phyloP scores from a whole-genome alignment of 2,329 filamentous ascomycete genomes.

The Pseudogymnoascus sp. region DNA sequence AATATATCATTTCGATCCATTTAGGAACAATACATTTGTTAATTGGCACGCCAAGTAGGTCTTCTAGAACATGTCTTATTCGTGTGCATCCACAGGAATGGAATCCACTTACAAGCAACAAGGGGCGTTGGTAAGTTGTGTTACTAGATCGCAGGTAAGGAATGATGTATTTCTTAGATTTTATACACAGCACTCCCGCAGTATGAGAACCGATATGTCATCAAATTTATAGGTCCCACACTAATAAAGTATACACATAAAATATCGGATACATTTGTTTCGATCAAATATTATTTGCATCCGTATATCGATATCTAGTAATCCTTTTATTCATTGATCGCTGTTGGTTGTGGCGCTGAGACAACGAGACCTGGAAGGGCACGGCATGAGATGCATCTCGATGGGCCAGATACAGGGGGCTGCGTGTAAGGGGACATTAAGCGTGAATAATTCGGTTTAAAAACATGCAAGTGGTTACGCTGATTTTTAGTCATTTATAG shows the following conservation, averaged over 20 bases:
- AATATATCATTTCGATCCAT: too few species aligned
- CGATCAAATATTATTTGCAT: not conserved
- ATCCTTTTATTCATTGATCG: not conserved
- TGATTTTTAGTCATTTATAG: too few species aligned
- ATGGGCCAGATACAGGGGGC: not conserved
- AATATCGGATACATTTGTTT: not conserved
- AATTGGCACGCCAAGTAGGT: not conserved
- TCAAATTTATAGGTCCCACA: too few species aligned
- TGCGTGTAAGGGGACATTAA: not conserved
- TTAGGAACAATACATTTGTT: not conserved
- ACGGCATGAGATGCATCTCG: not conserved
- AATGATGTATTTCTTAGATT: too few species aligned
- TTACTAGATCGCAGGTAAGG: too few species aligned
- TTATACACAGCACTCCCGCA: too few species aligned
- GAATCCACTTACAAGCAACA: too few species aligned
- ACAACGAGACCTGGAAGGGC: not conserved
- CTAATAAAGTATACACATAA: too few species aligned
- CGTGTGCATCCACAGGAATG: not conserved
- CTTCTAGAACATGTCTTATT: not conserved
- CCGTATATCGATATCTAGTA: not conserved
- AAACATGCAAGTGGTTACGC: too few species aligned
- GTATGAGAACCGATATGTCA: too few species aligned
- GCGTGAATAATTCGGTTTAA: not conserved
- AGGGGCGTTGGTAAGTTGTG: too few species aligned
- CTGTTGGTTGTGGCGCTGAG: not conserved